Conservation (phyloP, 164 flowering plant species). For the Macadamia integrifolia region DNA sequence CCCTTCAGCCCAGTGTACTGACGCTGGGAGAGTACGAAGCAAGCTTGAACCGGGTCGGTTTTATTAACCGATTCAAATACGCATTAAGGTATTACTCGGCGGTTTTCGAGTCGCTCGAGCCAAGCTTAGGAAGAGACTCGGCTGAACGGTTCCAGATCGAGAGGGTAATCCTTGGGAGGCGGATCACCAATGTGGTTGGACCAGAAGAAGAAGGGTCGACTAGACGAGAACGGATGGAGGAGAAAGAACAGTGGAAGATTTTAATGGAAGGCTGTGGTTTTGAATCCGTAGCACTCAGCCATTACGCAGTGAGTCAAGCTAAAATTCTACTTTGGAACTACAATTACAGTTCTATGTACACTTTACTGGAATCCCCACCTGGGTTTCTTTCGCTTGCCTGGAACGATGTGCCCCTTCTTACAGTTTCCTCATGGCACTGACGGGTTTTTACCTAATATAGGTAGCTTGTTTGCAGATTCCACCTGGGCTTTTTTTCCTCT, state of each 20-base stretch:
- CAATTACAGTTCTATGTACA: slow-evolving; percentile 56
- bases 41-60: slow-evolving; percentile 54
- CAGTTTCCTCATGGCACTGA: slow-evolving; percentile 91
- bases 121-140: slow-evolving; percentile 58
- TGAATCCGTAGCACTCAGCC: slow-evolving; percentile 53
- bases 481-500: slow-evolving; percentile 1
- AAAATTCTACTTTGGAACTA: slow-evolving; percentile 75
- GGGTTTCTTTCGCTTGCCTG: slow-evolving; percentile 83
- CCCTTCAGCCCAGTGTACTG: slow-evolving; percentile 59
- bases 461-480: background rate
- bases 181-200: slow-evolving; percentile 52
- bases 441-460: background rate
- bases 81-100: slow-evolving; percentile 68
- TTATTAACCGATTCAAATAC: slow-evolving; percentile 43
- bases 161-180: slow-evolving; percentile 49
- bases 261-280: slow-evolving; percentile 72
- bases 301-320: slow-evolving; percentile 88
- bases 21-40: slow-evolving; percentile 88
- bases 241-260: slow-evolving; percentile 53
- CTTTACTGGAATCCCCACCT: slow-evolving; percentile 53
- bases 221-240: slow-evolving; percentile 59
- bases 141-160: slow-evolving; percentile 55
- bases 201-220: slow-evolving; percentile 36
- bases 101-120: slow-evolving; percentile 81
- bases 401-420: slow-evolving; percentile 67